These are phyloP conservation scores for Microcyclosporella mali DNA, from an alignment of 2,329 filamentous ascomycete genomes.

Conservation along the genomic window DNA sequence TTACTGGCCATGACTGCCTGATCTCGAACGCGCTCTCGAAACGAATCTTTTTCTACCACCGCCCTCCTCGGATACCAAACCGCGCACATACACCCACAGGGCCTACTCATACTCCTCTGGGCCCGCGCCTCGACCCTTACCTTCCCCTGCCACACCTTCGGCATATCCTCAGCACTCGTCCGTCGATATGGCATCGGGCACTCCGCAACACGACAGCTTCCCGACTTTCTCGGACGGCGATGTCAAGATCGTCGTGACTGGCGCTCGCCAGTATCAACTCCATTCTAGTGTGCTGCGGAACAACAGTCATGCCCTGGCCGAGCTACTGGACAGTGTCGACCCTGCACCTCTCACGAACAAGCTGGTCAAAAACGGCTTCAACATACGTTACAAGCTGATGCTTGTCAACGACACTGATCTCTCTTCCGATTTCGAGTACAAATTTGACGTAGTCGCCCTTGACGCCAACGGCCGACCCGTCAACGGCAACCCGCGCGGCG, in stretches of 20 bases:
- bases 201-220: slow-evolving; percentile 21
- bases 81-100: no score
- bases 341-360: slow-evolving; percentile 26
- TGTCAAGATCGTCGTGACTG: slow-evolving; percentile 34
- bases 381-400: slow-evolving; percentile 20
- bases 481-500: slow-evolving; percentile 2
- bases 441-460: slow-evolving; percentile 12
- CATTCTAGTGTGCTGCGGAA: slow-evolving; percentile 34
- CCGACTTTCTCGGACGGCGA: slow-evolving; percentile 34
- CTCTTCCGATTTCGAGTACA: slow-evolving; percentile 4
- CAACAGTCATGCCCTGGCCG: slow-evolving; percentile 16
- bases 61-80: no score
- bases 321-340: slow-evolving; percentile 20
- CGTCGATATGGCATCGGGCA: no score
- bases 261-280: slow-evolving; percentile 34
- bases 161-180: no score
- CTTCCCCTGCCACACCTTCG: no score
- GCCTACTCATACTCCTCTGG: no score
- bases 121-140: no score
- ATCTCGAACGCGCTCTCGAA: neutral
- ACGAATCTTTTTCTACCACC: no score
- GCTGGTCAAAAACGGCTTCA: slow-evolving; percentile 23
- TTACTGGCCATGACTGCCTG: no score
- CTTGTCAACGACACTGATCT: slow-evolving; percentile 14
- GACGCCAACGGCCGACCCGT: slow-evolving; percentile 16